phyloP scores from a whole-genome alignment of 2,329 filamentous ascomycete genomes.

The Arthrobotrys conoides region DNA sequence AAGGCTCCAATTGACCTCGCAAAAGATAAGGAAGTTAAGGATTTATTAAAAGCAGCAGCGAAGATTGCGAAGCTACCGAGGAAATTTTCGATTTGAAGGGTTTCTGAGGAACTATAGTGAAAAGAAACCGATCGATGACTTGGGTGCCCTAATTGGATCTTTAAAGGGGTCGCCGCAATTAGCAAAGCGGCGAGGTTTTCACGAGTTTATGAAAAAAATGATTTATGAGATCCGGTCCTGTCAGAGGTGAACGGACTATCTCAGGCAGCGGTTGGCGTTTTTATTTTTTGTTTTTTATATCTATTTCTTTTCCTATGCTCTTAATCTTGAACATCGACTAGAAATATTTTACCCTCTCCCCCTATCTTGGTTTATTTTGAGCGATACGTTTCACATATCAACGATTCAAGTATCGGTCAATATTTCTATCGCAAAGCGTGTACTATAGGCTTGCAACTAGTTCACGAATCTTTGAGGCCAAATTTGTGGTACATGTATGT shows the following conservation, averaged over 20 bases:
- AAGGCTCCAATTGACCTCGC: conserved; percentile 58
- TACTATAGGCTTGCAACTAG: conserved; percentile 8
- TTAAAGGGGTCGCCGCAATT: background rate
- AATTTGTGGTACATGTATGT: too few relatives aligned
- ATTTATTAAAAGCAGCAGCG: conserved; percentile 45
- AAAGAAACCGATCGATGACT: background rate
- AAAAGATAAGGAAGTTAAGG: conserved; percentile 55
- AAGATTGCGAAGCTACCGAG: conserved; percentile 40
- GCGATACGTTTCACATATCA: conserved; percentile 4
- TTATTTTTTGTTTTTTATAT: background rate
- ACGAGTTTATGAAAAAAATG: conserved; percentile 3
- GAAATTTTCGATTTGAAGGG: conserved; percentile 49
- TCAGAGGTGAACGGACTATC: background rate
- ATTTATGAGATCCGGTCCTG: background rate
- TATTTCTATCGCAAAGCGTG: background rate
- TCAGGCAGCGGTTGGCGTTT: conserved; percentile 2
- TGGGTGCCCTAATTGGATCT: background rate
- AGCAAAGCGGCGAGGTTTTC: conserved; percentile 4
- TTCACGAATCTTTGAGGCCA: background rate
- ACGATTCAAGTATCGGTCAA: background rate
- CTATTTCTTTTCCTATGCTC: background rate
- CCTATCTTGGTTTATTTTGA: background rate
- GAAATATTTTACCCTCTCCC: background rate
- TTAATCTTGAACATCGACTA: background rate
- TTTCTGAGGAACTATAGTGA: too few relatives aligned